Percentiles rank a stretch among this genome's conserved stretches.
These are phyloP conservation scores for Lachancea sp. DNA, from an alignment of 805 yeast species.

Conservation along the genomic window DNA sequence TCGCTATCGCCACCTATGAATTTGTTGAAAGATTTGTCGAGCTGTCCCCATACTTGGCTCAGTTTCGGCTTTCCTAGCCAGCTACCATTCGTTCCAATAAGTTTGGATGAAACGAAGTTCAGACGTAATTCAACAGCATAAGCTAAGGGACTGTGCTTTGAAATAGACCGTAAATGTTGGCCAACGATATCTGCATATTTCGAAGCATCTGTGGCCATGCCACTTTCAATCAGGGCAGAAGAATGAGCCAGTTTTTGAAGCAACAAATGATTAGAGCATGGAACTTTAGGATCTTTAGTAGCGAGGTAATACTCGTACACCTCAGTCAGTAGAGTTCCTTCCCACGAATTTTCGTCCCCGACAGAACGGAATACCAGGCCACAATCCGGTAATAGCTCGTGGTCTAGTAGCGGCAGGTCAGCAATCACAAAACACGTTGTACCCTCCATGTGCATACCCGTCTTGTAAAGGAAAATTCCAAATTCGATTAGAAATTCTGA, in stretches of 20 bases:
- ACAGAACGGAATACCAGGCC: constrained; percentile 37
- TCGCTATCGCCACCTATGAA: constrained; percentile 75
- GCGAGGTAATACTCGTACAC: constrained; percentile 53
- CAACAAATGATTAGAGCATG: constrained; percentile 46
- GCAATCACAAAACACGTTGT: constrained; percentile 43
- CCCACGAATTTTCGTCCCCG: constrained; percentile 37
- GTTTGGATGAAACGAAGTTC: constrained; percentile 39
- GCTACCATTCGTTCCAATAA: constrained; percentile 47
- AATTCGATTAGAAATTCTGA: constrained; percentile 43
- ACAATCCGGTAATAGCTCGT: constrained; percentile 23
- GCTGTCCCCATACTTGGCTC: constrained; percentile 82
- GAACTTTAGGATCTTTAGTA: constrained; percentile 30
- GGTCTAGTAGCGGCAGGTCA: constrained; percentile 38
- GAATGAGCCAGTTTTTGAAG: constrained; percentile 64
- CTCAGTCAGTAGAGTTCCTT: constrained; percentile 54
- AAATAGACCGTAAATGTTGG: constrained; percentile 35
- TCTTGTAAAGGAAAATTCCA: constrained; percentile 41
- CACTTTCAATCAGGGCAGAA: constrained; percentile 59
- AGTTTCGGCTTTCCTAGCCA: constrained; percentile 79
- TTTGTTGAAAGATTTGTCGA: constrained; percentile 71
- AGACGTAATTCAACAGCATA: constrained; percentile 32
- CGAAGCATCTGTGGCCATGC: constrained; percentile 51
- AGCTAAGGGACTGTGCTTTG: constrained; percentile 34
- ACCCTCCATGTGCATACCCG: constrained; percentile 34
- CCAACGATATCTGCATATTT: constrained; percentile 51